These are phyloP conservation scores for Lentinula guzmanii DNA, from an alignment of 768 basidiomycete genomes.

Conservation along the genomic window DNA sequence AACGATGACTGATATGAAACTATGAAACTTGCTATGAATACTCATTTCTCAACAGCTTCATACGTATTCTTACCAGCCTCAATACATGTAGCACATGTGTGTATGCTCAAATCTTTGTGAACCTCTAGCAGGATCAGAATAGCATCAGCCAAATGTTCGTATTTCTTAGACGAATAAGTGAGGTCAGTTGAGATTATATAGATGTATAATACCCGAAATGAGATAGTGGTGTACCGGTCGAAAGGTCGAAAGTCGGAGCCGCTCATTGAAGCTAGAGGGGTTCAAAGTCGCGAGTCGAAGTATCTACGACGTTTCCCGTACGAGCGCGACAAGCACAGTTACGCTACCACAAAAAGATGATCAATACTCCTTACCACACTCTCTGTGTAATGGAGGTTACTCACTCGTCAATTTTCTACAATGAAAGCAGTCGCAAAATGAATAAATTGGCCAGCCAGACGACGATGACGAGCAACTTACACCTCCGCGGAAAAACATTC, in stretches of 20 bases:
- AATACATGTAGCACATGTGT: too few species aligned
- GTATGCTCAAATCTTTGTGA: too few species aligned
- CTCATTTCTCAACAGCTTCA: too few species aligned
- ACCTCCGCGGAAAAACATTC: slow-evolving; percentile 63
- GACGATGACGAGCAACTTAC: slow-evolving; percentile 36
- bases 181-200: too few species aligned
- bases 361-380: slow-evolving; percentile 8
- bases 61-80: too few species aligned
- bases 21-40: too few species aligned
- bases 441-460: neutral
- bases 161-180: too few species aligned
- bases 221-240: too few species aligned
- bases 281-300: neutral
- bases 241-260: too few species aligned
- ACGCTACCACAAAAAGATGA: slow-evolving; percentile 38
- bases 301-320: slow-evolving; percentile 52
- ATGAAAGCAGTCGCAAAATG: neutral
- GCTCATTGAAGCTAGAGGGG: neutral
- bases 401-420: slow-evolving; percentile 73
- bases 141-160: too few species aligned
- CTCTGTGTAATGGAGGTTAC: slow-evolving; percentile 18
- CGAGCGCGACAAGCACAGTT: slow-evolving; percentile 63
- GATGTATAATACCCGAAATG: too few species aligned
- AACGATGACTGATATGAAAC: neutral
- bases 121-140: too few species aligned